Evolutionary conservation across 352 stramenopile genomes (phyloP), one percentile per base, ranked within the genome.

Genomic region (Phytophthora megakarya): DNA sequence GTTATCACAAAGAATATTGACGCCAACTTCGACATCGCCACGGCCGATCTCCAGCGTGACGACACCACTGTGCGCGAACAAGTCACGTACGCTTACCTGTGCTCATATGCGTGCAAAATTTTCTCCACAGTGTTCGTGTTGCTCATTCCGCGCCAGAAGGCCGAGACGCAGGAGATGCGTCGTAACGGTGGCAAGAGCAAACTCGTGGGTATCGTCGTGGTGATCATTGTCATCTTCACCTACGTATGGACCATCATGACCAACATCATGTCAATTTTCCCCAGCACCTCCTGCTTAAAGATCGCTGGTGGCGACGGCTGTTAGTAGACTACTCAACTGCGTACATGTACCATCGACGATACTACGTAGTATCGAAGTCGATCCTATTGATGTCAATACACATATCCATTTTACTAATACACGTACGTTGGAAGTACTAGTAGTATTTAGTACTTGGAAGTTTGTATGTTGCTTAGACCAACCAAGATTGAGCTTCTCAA

Each of bases 1-100:
- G 72, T 80, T 46, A 76, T 86, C 32, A 75, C 65, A 60, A 83
- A 84, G 65, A 80, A 80, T 60, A 77, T 86, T 22, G 75, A 86
- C 58, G 65, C 75, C 55, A 73, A 75, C 26, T 89, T 84, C 18
- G 68, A 74, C 44, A 65, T 86, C 25, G 40, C 67, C n/a, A 76
- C 47, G 38, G 49, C 57, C 6, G 69, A 80, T 21, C 51, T 86
- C 10, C 66, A 79, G 52, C 61, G 60, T 12, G 77, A 86, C 47
- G 63, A 75, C 57, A 67, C 59, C 1, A 39, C 60, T 12, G 72
- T 75, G 47, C 70, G 72, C 6, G 19, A 73, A 19, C 73, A 87
- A 43, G 65, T 75, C 35, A 66, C 72, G 5, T 80, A 78, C 54
- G 69, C 59, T 3, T 78, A 78, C 49, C 42, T 80, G 9, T 70